Conservation (phyloP, 1,284 basidiomycete species). For the Pseudozyma thailandica region DNA sequence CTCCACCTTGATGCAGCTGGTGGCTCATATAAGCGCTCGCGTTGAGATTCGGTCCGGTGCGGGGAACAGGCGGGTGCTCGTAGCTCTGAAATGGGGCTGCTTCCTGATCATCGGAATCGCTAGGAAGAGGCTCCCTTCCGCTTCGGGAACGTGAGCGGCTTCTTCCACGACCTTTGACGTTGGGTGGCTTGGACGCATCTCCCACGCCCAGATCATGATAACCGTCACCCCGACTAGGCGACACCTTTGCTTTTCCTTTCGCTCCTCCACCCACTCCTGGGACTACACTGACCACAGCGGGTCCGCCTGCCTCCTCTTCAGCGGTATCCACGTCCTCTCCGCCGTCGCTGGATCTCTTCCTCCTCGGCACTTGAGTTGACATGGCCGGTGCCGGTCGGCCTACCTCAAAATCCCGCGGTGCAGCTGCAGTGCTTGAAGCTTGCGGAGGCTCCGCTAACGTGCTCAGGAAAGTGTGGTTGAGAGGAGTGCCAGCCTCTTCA, state of each 20-base stretch:
- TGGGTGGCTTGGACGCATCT: slow-evolving; percentile 11
- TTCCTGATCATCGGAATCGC: slow-evolving; percentile 29
- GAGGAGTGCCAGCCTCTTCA: slow-evolving; percentile 68
- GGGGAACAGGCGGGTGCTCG: slow-evolving; percentile 22
- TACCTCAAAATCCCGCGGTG: slow-evolving; percentile 41
- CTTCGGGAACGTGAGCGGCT: slow-evolving; percentile 26
- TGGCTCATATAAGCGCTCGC: slow-evolving; percentile 42
- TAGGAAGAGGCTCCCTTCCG: slow-evolving; percentile 17
- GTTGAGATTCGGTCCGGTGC: slow-evolving; percentile 44
- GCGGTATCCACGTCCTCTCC: slow-evolving; percentile 47
- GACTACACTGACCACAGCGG: not conserved
- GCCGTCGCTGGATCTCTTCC: slow-evolving; percentile 35
- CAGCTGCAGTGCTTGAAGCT: slow-evolving; percentile 8
- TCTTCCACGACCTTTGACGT: slow-evolving; percentile 4
- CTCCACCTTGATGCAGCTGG: slow-evolving; percentile 20
- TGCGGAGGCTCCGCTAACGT: slow-evolving; percentile 69
- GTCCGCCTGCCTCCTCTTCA: slow-evolving; percentile 28
- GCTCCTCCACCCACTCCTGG: not conserved
- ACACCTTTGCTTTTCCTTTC: slow-evolving; percentile 32
- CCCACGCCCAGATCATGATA: slow-evolving; percentile 2
- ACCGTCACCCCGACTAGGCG: slow-evolving; percentile 9
- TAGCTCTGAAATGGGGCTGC: slow-evolving; percentile 27
- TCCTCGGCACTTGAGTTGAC: slow-evolving; percentile 37
- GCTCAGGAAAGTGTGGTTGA: slow-evolving; percentile 71
- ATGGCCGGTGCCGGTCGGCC: slow-evolving; percentile 56